phyloP scores from a whole-genome alignment of 2,329 filamentous ascomycete genomes.

The Hymenoscyphus fraxineus region DNA sequence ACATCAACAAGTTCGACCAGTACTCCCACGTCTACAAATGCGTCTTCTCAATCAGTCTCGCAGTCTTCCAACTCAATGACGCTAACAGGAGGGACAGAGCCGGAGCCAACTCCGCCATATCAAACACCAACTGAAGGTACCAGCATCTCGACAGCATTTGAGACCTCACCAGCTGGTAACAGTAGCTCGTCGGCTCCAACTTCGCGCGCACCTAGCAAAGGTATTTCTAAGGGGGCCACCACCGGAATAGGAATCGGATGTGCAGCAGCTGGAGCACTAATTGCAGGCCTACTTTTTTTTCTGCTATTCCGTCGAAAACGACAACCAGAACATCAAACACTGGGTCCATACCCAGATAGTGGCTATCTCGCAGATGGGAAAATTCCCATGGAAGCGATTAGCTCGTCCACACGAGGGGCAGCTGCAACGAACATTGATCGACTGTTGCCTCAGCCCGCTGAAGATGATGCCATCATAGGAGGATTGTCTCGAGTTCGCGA shows the following conservation, averaged over 20 bases:
- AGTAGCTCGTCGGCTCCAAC: background rate
- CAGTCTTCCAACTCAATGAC: no score
- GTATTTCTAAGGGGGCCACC: constrained; percentile 22
- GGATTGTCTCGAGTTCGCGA: constrained; percentile 20
- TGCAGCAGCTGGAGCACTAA: constrained; percentile 33
- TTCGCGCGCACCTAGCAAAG: background rate
- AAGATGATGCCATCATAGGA: constrained; percentile 18
- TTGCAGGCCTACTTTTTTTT: constrained; percentile 14
- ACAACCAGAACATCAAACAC: background rate
- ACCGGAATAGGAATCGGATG: constrained; percentile 39
- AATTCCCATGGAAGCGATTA: background rate
- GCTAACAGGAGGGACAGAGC: no score
- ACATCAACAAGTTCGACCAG: background rate
- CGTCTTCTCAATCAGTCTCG: background rate
- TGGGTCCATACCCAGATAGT: background rate
- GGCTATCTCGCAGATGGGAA: constrained; percentile 11
- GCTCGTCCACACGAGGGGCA: background rate
- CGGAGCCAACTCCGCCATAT: background rate
- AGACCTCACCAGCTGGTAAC: background rate
- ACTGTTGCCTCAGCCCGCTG: constrained; percentile 17
- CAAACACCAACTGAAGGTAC: background rate
- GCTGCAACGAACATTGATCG: constrained; percentile 11
- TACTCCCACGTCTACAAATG: background rate
- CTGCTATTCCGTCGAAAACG: constrained; percentile 13
- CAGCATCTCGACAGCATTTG: background rate